Conservation (phyloP, 768 basidiomycete genomes). For the Collybia nuda region DNA sequence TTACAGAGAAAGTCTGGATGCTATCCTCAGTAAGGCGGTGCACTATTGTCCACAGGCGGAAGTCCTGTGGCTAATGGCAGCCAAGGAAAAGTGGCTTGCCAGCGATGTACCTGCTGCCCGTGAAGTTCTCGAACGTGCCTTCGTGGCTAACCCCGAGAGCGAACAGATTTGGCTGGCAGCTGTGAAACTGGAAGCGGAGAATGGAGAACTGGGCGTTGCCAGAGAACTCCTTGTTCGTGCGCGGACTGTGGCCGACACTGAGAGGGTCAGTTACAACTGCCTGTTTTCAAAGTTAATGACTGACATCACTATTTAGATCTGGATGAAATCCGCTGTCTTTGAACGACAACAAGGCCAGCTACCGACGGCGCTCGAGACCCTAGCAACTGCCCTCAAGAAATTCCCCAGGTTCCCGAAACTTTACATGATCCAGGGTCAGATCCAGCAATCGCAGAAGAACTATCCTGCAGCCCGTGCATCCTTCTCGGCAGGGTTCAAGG, state of each 20-base stretch:
- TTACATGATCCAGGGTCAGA: conserved; percentile 97
- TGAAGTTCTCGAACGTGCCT: conserved; percentile 84
- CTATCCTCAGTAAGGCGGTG: conserved; percentile 80
- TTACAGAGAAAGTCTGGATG: conserved; percentile 73
- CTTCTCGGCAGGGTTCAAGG: conserved; percentile 82
- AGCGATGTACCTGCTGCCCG: conserved; percentile 92
- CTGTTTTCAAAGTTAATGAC: background rate
- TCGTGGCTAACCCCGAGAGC: conserved; percentile 93
- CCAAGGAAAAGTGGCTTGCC: conserved; percentile 93
- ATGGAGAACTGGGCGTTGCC: conserved; percentile 85
- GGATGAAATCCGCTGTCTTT: conserved; percentile 98
- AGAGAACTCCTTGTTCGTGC: conserved; percentile 86
- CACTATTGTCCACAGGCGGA: conserved; percentile 94
- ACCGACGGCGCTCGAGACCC: conserved; percentile 70
- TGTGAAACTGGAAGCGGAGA: conserved; percentile 95
- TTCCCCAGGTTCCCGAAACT: conserved; percentile 91
- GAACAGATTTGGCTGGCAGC: conserved; percentile 98
- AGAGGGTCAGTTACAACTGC: conserved; percentile 57
- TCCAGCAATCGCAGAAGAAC: conserved; percentile 65
- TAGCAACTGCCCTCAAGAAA: conserved; percentile 72
- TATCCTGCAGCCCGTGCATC: conserved; percentile 71
- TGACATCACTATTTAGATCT: conserved; percentile 60
- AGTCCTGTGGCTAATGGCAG: conserved; percentile 96
- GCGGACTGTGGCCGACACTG: conserved; percentile 87
- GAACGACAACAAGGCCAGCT: conserved; percentile 86